Percentiles rank a stretch among this genome's conserved stretches.
These are phyloP conservation scores for Cladobotryum mycophilum DNA, from an alignment of 2,329 filamentous ascomycete species.

Conservation along the genomic window DNA sequence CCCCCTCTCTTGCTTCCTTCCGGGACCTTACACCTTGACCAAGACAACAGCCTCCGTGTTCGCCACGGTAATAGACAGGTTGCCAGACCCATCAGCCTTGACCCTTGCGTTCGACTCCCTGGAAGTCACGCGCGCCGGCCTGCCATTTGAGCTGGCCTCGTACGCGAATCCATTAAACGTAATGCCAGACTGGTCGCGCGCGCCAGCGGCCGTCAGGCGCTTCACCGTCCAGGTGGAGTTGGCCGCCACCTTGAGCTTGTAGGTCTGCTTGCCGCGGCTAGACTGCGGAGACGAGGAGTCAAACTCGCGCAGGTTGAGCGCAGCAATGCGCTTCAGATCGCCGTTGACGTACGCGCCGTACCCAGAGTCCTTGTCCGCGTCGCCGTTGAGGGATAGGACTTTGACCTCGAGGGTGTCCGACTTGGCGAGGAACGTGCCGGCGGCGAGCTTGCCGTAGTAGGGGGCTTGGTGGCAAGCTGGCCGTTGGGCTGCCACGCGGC, in stretches of 20 bases:
- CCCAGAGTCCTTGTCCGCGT: constrained; percentile 14
- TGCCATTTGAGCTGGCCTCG: constrained; percentile 14
- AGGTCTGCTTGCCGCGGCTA: constrained; percentile 8
- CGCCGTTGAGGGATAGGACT: constrained; percentile 8
- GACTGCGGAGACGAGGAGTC: constrained; percentile 5
- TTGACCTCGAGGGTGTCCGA: constrained; percentile 11
- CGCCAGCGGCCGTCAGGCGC: constrained; percentile 15
- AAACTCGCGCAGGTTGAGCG: constrained; percentile 16
- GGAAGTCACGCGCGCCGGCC: constrained; percentile 5
- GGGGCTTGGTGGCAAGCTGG: constrained; percentile 13
- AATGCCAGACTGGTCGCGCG: constrained; percentile 12
- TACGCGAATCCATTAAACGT: constrained; percentile 18
- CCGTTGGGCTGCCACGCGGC: constrained; percentile 16
- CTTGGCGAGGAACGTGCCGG: constrained; percentile 15
- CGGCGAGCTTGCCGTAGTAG: constrained; percentile 20
- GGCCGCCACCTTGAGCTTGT: constrained; percentile 12
- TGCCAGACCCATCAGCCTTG: constrained; percentile 10
- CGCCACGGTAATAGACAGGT: constrained; percentile 12
- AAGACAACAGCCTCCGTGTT: constrained; percentile 17
- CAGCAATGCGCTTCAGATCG: constrained; percentile 13
- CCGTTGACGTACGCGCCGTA: constrained; percentile 17
- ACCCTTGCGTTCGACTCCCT: constrained; percentile 6
- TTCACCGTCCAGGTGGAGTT: constrained; percentile 12
- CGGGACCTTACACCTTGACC: neutral
- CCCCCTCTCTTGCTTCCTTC: neutral